Conservation (phyloP, 331 rosid species). For the Acacia pycnantha region DNA sequence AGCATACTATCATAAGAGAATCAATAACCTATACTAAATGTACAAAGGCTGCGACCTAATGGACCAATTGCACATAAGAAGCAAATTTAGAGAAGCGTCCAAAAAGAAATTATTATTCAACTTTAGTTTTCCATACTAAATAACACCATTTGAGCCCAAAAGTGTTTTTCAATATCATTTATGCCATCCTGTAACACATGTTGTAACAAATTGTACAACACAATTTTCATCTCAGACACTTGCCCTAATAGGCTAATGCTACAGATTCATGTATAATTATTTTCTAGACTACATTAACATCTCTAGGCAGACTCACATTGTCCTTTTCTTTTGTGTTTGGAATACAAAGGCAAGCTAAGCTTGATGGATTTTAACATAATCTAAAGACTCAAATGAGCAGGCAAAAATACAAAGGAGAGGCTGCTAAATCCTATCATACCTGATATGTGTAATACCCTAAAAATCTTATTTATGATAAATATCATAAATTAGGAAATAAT, state of each 20-base stretch:
- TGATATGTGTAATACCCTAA: too few species aligned
- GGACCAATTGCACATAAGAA: slow-evolving; percentile 33
- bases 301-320: not conserved
- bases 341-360: too few species aligned
- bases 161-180: not conserved
- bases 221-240: not conserved
- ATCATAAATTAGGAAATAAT: too few species aligned
- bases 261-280: not conserved
- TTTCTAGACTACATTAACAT: not conserved
- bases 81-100: not conserved
- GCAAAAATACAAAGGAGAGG: not conserved
- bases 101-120: not conserved
- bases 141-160: not conserved
- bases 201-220: not conserved
- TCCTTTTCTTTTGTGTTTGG: too few species aligned
- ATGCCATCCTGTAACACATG: not conserved
- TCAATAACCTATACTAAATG: slow-evolving; percentile 71
- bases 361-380: not conserved
- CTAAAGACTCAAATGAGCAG: not conserved
- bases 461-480: too few species aligned
- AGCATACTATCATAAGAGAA: slow-evolving; percentile 6
- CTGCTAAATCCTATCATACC: not conserved
- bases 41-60: slow-evolving; percentile 59
- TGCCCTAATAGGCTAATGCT: not conserved
- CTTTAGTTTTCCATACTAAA: not conserved